These are phyloP conservation scores for Bruguiera gymnorhiza DNA, from an alignment of 345 rosid genomes.

Conservation along the genomic window DNA sequence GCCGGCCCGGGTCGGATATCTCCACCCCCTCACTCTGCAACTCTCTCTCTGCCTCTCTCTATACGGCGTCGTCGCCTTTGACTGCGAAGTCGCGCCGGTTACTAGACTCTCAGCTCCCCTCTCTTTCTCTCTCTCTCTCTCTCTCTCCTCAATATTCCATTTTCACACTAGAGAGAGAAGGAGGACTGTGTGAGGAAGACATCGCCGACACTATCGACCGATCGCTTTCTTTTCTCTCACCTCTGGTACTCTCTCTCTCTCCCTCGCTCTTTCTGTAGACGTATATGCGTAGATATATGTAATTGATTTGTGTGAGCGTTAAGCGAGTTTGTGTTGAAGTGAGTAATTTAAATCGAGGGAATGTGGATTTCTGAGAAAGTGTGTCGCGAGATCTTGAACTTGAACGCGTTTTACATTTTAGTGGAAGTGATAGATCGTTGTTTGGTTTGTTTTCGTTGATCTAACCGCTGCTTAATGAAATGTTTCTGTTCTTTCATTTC, in stretches of 20 bases:
- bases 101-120: not conserved
- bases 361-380: slow-evolving; percentile 7
- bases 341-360: not conserved
- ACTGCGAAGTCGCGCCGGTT: not conserved
- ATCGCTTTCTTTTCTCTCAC: not conserved
- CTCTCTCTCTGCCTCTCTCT: too few relatives aligned
- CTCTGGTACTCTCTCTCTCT: not conserved
- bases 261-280: too few relatives aligned
- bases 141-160: not conserved
- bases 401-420: not conserved
- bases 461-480: not conserved
- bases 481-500: too few relatives aligned
- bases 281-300: too few relatives aligned
- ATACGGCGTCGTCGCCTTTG: not conserved
- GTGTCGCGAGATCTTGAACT: slow-evolving; percentile 29
- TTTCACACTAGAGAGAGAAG: not conserved
- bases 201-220: not conserved
- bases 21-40: too few relatives aligned
- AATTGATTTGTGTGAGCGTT: not conserved
- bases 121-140: too few relatives aligned
- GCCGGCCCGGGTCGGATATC: not conserved
- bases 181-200: not conserved
- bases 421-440: slow-evolving; percentile 21
- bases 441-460: slow-evolving; percentile 3
- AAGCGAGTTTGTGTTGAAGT: not conserved